Conservation (phyloP, 306 rosid genomes). For the cucumber (Cucumis sativus) region Cucumber_9930_V3 NC_026657.2:27495001-27495500, state of each 20-base stretch:
- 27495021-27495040: too few relatives aligned
- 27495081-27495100: too few relatives aligned
- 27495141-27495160: too few relatives aligned
- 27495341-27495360: conserved; percentile 34
- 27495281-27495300: background rate
- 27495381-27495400: conserved; percentile 32
- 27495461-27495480: background rate
- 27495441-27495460: background rate
- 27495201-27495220: too few relatives aligned
- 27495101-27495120: too few relatives aligned
- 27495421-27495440: background rate
- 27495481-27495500: background rate
- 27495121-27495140: too few relatives aligned
- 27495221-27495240: background rate
- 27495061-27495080: too few relatives aligned
- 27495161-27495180: too few relatives aligned
- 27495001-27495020: too few relatives aligned
- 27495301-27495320: background rate
- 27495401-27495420: conserved; percentile 48
- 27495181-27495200: too few relatives aligned
- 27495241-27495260: background rate
- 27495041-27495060: too few relatives aligned
- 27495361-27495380: conserved; percentile 34
- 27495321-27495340: conserved; percentile 35
- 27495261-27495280: background rate